These are phyloP conservation scores for Phytophthora agathidicida DNA, from an alignment of 352 stramenopile species.

Conservation along the genomic window DNA sequence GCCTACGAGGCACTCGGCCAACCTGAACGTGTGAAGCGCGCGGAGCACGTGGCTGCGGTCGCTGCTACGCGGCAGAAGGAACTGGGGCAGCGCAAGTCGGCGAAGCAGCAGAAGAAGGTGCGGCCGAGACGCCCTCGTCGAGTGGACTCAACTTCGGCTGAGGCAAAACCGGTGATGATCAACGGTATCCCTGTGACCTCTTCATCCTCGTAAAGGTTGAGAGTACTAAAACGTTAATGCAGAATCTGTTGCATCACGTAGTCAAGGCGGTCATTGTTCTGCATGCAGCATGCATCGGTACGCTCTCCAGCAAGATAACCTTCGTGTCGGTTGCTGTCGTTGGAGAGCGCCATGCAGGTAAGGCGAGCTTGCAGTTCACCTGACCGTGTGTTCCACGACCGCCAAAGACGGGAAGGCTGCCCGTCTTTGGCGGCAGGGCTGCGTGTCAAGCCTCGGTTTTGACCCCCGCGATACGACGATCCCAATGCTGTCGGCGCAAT, in stretches of 20 bases:
- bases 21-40: conserved; percentile 23
- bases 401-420: conserved; percentile 12
- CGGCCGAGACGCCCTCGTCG: not conserved
- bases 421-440: not conserved
- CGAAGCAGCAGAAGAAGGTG: conserved; percentile 8
- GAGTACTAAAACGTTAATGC: conserved; percentile 3
- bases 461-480: conserved; percentile 23
- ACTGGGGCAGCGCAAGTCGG: conserved; percentile 7
- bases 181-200: conserved; percentile 29
- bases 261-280: too few species aligned
- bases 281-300: not conserved
- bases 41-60: conserved; percentile 17
- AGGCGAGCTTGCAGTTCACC: too few species aligned
- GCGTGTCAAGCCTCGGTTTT: conserved; percentile 14
- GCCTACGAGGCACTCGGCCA: conserved; percentile 41
- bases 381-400: conserved; percentile 3
- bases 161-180: conserved; percentile 23
- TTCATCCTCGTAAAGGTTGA: conserved; percentile 24
- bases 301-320: not conserved
- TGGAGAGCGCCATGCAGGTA: conserved; percentile 25
- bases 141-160: not conserved
- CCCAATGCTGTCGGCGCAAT: conserved; percentile 8
- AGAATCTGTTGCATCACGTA: not conserved
- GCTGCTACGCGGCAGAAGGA: conserved; percentile 28
- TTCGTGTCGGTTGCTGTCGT: too few species aligned